phyloP scores from a whole-genome alignment of 2,329 filamentous ascomycete species.

The Cladophialophora carrionii region DNA sequence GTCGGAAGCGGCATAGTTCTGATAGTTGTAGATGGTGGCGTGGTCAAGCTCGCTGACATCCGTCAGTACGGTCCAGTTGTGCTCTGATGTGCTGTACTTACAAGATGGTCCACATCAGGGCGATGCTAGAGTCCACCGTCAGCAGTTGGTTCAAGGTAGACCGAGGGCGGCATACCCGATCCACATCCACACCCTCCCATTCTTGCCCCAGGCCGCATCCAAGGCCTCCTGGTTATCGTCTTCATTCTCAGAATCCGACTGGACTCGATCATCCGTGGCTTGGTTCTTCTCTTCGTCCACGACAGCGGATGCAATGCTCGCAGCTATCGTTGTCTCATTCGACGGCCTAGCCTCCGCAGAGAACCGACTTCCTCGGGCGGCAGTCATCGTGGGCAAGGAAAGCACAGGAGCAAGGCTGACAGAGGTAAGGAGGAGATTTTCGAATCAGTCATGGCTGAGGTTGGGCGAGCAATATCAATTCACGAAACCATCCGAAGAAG shows the following conservation, averaged over 20 bases:
- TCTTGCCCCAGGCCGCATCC: constrained; percentile 22
- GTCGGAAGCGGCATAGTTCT: constrained; percentile 48
- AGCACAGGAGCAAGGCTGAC: background rate
- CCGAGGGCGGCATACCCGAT: constrained; percentile 19
- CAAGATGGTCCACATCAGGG: constrained; percentile 31
- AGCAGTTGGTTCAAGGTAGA: background rate
- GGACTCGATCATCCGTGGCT: background rate
- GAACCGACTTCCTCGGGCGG: background rate
- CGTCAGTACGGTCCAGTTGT: background rate
- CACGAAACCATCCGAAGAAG: background rate
- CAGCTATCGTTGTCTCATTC: background rate
- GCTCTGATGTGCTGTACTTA: constrained; percentile 7
- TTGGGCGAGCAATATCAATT: background rate
- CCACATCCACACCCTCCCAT: constrained; percentile 28
- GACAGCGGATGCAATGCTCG: constrained; percentile 1
- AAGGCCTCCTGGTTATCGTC: constrained; percentile 10
- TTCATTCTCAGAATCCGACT: constrained; percentile 8
- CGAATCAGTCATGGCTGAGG: background rate
- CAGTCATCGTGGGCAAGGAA: background rate
- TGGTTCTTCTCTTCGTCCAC: constrained; percentile 22
- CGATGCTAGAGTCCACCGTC: constrained; percentile 18
- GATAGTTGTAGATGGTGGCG: constrained; percentile 46
- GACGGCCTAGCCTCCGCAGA: background rate
- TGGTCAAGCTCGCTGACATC: constrained; percentile 44
- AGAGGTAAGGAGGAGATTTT: background rate